Conservation (phyloP, 1,284 basidiomycete genomes). For the Thecaphora thlaspeos region DNA sequence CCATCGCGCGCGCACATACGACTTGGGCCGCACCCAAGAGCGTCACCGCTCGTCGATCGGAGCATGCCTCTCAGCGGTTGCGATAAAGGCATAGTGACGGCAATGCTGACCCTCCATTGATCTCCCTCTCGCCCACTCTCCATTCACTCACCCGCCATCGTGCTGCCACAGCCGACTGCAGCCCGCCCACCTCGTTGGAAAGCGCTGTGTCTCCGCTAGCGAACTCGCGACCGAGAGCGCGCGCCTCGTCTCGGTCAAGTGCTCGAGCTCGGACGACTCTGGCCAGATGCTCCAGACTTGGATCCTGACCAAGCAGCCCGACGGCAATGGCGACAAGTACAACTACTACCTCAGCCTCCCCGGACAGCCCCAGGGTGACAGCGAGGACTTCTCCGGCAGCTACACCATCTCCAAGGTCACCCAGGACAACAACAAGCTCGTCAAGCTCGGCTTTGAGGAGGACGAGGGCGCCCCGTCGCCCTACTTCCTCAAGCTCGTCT, state of each 20-base stretch:
- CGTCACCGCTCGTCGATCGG: too few relatives aligned
- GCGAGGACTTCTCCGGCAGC: conserved; percentile 17
- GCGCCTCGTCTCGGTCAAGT: conserved; percentile 24
- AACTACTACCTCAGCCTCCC: conserved; percentile 35
- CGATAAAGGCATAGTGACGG: too few relatives aligned
- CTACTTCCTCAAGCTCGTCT: conserved; percentile 31
- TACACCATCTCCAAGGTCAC: conserved; percentile 15
- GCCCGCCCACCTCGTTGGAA: conserved; percentile 23
- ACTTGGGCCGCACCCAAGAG: too few relatives aligned
- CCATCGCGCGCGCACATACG: too few relatives aligned
- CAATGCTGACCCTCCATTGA: too few relatives aligned
- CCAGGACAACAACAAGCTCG: conserved; percentile 19
- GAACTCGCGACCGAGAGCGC: conserved; percentile 8
- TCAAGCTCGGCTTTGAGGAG: conserved; percentile 12
- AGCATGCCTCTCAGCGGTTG: too few relatives aligned
- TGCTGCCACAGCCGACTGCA: conserved; percentile 32
- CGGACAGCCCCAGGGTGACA: conserved; percentile 16
- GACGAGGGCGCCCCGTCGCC: conserved; percentile 14
- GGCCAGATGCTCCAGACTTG: conserved; percentile 36
- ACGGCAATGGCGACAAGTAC: conserved; percentile 8
- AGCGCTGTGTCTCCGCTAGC: conserved; percentile 31
- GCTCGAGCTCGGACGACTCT: conserved; percentile 28
- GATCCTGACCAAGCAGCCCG: conserved; percentile 33
- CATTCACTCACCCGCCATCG: neutral
- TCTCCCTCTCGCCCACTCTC: too few relatives aligned